A percentile compares a stretch with the other conserved stretches of the same genome.
Evolutionary conservation across 2,329 filamentous ascomycete genomes (phyloP).

Genomic region (Colletotrichum navitas): DNA sequence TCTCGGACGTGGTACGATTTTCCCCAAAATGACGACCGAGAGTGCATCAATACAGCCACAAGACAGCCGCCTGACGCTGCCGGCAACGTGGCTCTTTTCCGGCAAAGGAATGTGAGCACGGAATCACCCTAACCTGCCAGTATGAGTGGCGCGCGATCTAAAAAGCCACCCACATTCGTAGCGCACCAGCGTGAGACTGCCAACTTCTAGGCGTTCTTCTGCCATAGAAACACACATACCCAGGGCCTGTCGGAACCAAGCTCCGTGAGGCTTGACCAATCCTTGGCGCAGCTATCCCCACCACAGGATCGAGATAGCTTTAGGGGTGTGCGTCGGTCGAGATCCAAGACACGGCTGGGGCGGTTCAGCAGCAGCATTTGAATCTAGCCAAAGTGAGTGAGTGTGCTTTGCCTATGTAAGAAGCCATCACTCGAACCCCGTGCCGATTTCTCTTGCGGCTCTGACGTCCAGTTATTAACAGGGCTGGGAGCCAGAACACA

Average conservation of each 20-base stretch:
- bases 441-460: constrained; percentile 30
- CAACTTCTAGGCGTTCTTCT: constrained; percentile 10
- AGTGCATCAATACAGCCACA: constrained; percentile 12
- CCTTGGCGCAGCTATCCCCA: constrained; percentile 3
- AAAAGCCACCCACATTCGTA: neutral
- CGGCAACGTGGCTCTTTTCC: constrained; percentile 22
- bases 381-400: constrained; percentile 13
- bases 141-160: neutral
- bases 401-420: constrained; percentile 14
- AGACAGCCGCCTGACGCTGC: constrained; percentile 18
- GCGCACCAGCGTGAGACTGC: constrained; percentile 8
- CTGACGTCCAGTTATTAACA: constrained; percentile 29
- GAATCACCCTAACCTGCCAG: constrained; percentile 17
- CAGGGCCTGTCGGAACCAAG: neutral
- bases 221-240: neutral
- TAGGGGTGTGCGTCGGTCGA: constrained; percentile 22
- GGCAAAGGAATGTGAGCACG: constrained; percentile 12
- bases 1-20: constrained; percentile 14
- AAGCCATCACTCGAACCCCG: constrained; percentile 27
- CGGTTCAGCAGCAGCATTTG: constrained; percentile 11
- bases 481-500: constrained; percentile 23
- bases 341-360: constrained; percentile 35
- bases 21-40: neutral
- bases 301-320: constrained; percentile 25
- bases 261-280: constrained; percentile 2